phyloP scores from a whole-genome alignment of 148 eudicot species.

The Vaccinium macrocarpon region DNA sequence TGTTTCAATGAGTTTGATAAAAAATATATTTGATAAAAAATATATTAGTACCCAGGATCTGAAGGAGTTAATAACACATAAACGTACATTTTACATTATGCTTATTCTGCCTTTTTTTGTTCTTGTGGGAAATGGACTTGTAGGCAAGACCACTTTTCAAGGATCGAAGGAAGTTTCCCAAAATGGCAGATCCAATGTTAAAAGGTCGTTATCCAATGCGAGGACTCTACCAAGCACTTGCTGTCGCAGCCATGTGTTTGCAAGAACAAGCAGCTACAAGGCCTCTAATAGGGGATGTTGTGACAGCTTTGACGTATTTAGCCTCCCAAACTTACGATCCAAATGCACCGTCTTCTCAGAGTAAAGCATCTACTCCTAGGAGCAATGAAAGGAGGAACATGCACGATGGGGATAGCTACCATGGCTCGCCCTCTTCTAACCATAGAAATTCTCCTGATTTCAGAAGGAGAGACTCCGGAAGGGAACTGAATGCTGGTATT shows the following conservation, averaged over 20 bases:
- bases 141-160: constrained; percentile 97
- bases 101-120: constrained; percentile 17
- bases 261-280: constrained; percentile 99
- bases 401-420: constrained; percentile 40
- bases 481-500: constrained; percentile 52
- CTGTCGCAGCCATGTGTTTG: constrained; percentile 98
- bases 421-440: constrained; percentile 70
- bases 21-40: no score
- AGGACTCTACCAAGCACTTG: constrained; percentile 97
- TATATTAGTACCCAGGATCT: no score
- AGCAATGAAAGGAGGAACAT: constrained; percentile 52
- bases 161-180: constrained; percentile 90
- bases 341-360: constrained; percentile 48
- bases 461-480: constrained; percentile 51
- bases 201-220: constrained; percentile 90
- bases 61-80: constrained; percentile 41
- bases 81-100: constrained; percentile 32
- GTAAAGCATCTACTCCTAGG: constrained; percentile 58
- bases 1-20: no score
- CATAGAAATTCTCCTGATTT: constrained; percentile 68
- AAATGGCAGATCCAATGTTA: constrained; percentile 93
- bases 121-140: constrained; percentile 27
- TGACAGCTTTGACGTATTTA: constrained; percentile 82
- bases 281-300: constrained; percentile 93
- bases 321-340: constrained; percentile 94